Conservation (phyloP, 1,284 basidiomycete species). For the Cyathus olla region DNA sequence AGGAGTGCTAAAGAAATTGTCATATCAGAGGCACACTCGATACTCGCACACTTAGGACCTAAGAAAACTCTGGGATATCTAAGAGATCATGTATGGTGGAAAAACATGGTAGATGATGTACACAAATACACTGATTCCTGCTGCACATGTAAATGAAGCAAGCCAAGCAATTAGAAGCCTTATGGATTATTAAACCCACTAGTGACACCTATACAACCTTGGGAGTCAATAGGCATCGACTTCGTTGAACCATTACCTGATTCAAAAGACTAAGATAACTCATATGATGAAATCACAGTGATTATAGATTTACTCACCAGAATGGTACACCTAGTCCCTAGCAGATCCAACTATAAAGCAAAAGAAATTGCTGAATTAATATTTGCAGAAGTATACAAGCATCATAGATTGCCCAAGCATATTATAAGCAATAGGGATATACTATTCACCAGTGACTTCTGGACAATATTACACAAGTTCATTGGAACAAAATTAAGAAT, state of each 20-base stretch:
- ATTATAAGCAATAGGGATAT: slow-evolving; percentile 54
- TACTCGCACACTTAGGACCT: slow-evolving; percentile 38
- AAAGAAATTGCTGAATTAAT: slow-evolving; percentile 47
- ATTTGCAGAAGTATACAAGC: slow-evolving; percentile 42
- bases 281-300: slow-evolving; percentile 23
- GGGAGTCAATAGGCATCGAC: slow-evolving; percentile 49
- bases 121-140: slow-evolving; percentile 32
- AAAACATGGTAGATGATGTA: slow-evolving; percentile 27
- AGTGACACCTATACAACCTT: slow-evolving; percentile 32
- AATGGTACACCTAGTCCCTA: slow-evolving; percentile 43
- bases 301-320: slow-evolving; percentile 46
- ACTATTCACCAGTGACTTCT: slow-evolving; percentile 53
- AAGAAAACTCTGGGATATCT: slow-evolving; percentile 37
- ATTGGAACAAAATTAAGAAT: slow-evolving; percentile 35
- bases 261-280: slow-evolving; percentile 13
- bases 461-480: slow-evolving; percentile 43
- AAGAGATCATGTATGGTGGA: slow-evolving; percentile 42
- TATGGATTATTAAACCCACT: slow-evolving; percentile 42
- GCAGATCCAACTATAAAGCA: slow-evolving; percentile 35
- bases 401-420: slow-evolving; percentile 46
- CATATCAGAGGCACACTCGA: slow-evolving; percentile 35
- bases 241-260: slow-evolving; percentile 29
- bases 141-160: slow-evolving; percentile 28
- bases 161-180: slow-evolving; percentile 30
- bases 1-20: slow-evolving; percentile 30